Evolutionary conservation across 352 stramenopile species (phyloP), one percentile per base, ranked within the genome.

Genomic region (Phytophthora pisi): DNA sequence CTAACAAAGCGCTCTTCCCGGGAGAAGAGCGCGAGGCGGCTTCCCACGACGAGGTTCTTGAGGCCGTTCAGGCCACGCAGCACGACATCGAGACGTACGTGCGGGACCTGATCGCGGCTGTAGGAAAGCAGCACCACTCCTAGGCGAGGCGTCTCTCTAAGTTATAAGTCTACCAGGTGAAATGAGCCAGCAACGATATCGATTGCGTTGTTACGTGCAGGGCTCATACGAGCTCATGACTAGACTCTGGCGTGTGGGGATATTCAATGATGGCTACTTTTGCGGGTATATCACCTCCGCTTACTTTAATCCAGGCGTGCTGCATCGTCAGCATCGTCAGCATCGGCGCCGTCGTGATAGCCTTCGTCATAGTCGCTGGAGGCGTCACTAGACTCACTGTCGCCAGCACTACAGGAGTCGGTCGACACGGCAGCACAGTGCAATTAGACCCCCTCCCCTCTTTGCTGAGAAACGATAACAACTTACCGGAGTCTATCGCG

Each of bases 1-100:
- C 96, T 28, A 98, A 99, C 77, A 88, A 87, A 55, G 80, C 84
- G 20, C 81, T 93, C 51, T 91, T 82, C 65, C 82, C 86, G 7
- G 90, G 87, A 16, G 73, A 95, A 55, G 86, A 88, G 13, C 79
- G 78, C 51, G 56, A 84, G 23, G 80, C 89, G 20, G 91, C 94
- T 15, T 95, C 78, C 58, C 94, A 98, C 77, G 81, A 91, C 42
- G 94, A 98, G 79, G 94, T 98, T 13, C 78, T 98, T 13, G 89
- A 97, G 53, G 90, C 92, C 13, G 93, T 79, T 2, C 59, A 84
- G 26, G 67, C 79, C 26, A 80, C 81, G 6, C 77, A 91, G 42
- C 57, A 51, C 46, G 62, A 64, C 54, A 64, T 69, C 26, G 47
- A 64, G 38, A 54, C 31, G 31, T 69, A 64, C 57, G 55, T 70